Evolutionary conservation across 1,284 basidiomycete species (phyloP).

Genomic region (Tilletia caries): DNA sequence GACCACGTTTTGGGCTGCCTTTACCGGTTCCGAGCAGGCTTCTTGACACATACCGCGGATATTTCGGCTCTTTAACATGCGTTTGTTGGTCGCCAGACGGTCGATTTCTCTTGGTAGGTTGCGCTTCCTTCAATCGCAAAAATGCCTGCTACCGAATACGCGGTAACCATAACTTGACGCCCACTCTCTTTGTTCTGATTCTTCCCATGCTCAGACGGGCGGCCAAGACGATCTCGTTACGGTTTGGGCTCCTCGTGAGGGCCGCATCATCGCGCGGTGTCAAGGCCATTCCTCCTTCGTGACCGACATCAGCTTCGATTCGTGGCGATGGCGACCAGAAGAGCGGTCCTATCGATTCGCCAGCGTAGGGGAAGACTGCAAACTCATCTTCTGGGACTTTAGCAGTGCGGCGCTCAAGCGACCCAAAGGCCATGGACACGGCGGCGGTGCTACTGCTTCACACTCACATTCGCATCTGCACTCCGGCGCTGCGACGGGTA

Average conservation of each 20-base stretch:
- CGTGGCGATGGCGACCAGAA: constrained; percentile 62
- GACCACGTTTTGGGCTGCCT: background rate
- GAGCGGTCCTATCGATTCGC: constrained; percentile 44
- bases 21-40: constrained; percentile 23
- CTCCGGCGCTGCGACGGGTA: background rate
- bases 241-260: constrained; percentile 41
- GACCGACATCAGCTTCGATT: constrained; percentile 82
- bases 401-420: constrained; percentile 28
- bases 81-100: constrained; percentile 93
- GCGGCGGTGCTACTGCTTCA: background rate
- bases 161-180: no score
- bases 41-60: constrained; percentile 37
- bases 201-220: constrained; percentile 62
- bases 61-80: constrained; percentile 64
- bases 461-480: background rate
- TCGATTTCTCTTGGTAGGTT: constrained; percentile 75
- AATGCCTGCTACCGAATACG: background rate
- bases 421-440: constrained; percentile 26
- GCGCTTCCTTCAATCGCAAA: background rate
- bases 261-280: constrained; percentile 79
- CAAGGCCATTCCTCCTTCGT: constrained; percentile 96
- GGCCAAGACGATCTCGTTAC: constrained; percentile 91
- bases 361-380: constrained; percentile 48
- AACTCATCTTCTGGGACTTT: constrained; percentile 33
- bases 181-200: background rate